phyloP scores from a whole-genome alignment of 495 filamentous ascomycete genomes.

The Hypoxylon cercidicola region DNA sequence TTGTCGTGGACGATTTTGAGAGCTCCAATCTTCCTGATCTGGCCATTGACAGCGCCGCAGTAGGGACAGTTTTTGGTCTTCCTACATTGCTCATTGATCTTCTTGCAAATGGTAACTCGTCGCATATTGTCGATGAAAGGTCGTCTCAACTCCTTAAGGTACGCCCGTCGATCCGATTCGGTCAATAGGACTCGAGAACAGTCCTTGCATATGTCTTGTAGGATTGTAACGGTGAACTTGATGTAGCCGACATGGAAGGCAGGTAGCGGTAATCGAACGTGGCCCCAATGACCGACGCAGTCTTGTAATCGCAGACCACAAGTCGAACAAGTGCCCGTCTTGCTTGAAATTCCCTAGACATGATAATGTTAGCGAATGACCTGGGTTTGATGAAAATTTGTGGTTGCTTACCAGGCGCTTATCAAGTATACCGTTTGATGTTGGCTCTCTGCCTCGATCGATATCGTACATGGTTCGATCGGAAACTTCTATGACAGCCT shows the following conservation, averaged over 20 bases:
- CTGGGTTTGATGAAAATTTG: neutral
- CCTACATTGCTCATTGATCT: slow-evolving; percentile 85
- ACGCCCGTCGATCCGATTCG: slow-evolving; percentile 76
- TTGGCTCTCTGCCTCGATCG: slow-evolving; percentile 73
- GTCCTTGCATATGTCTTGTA: slow-evolving; percentile 94
- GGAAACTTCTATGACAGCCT: slow-evolving; percentile 90
- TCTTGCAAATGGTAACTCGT: slow-evolving; percentile 81
- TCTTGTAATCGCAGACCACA: slow-evolving; percentile 78
- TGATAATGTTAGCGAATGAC: slow-evolving; percentile 33
- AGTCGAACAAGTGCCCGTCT: slow-evolving; percentile 77
- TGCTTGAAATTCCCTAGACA: slow-evolving; percentile 78
- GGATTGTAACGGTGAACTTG: slow-evolving; percentile 84
- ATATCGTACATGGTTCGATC: slow-evolving; percentile 91
- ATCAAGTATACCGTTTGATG: slow-evolving; percentile 86
- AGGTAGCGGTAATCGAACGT: slow-evolving; percentile 87
- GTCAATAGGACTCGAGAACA: slow-evolving; percentile 81
- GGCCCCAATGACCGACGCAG: slow-evolving; percentile 95
- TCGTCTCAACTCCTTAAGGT: slow-evolving; percentile 78
- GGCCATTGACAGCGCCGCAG: slow-evolving; percentile 83
- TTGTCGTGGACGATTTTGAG: slow-evolving; percentile 95
- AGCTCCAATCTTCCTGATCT: slow-evolving; percentile 85
- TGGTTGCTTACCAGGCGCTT: slow-evolving; percentile 67
- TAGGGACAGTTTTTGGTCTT: slow-evolving; percentile 81
- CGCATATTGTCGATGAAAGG: slow-evolving; percentile 88
- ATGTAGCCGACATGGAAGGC: slow-evolving; percentile 97